Conservation (phyloP, 345 rosid genomes). For the Litchi chinensis region DNA sequence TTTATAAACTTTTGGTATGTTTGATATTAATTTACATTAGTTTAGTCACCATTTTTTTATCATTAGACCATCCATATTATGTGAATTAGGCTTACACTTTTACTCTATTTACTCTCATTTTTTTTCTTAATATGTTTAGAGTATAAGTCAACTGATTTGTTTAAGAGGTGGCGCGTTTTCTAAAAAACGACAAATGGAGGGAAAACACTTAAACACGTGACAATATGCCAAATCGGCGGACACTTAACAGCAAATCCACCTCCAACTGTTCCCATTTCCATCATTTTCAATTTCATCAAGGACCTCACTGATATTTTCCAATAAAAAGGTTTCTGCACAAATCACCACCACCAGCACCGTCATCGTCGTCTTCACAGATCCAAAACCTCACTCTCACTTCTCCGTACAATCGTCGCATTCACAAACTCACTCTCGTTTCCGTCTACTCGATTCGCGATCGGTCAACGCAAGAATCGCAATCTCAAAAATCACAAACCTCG, state of each 20-base stretch:
- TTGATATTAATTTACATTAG: no score
- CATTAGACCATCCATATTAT: no score
- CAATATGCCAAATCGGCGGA: not conserved
- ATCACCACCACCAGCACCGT: not conserved
- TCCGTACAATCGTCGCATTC: not conserved
- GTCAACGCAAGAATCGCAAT: not conserved
- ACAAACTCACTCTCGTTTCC: not conserved
- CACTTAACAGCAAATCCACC: not conserved
- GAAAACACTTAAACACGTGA: not conserved
- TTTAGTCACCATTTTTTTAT: no score
- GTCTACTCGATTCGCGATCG: not conserved
- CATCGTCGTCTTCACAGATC: slow-evolving; percentile 10
- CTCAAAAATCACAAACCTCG: no score
- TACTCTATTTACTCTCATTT: no score
- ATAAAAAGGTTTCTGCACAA: not conserved
- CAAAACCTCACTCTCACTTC: not conserved
- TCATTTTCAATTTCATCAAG: not conserved
- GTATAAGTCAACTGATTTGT: not conserved
- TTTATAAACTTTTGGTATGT: no score
- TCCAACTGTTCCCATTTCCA: not conserved
- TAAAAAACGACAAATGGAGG: not conserved
- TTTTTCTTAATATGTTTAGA: no score
- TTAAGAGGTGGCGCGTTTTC: not conserved
- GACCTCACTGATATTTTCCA: not conserved
- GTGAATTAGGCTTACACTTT: no score